Base-by-base conservation (phyloP, 2,329 filamentous ascomycete genomes). In the Metarhizium guizhouense region DNA sequence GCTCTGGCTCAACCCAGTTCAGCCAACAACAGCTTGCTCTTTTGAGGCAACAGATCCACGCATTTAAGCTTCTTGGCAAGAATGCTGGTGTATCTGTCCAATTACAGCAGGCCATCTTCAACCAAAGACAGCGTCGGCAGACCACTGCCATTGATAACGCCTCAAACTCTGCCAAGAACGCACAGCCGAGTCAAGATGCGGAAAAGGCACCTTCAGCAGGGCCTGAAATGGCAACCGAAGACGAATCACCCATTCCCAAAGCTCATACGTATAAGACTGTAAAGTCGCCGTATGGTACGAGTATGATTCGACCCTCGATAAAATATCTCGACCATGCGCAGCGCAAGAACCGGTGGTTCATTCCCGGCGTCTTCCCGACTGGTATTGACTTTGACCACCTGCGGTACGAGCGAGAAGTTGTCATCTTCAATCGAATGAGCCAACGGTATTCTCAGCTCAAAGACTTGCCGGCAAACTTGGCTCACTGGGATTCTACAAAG, bases 11-110 rank as follows among this genome's bases (percentile, higher is more conserved):
- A 25, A 79, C 79, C 52, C 84, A 84, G 58, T 92, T 96, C 68
- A 86, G 85, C 13, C 80, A 82, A 29, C 88, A 94, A 56, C 94
- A 99, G 68, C 75, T 96, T 49, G 78, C 81, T 29, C 83, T 89
- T 47, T 75, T 99, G 10, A 81, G 90, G 58, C 86, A 88, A 61
- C 94, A 99, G 69, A 96, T 97, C 52, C 80, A 87, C 63, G 92
- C 93, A 0, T 97, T 96, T 73, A 95, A 95, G 72, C 80, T 91
- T 61, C 78, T 99, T 4, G 87, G 89, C 5, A 95, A 94, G 71
- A 96, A 96, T 62, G 79, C 87, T 14, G 87, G 91, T 0, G 83
- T 97, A 3, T 90, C 93, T 1, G 72, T 82, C 34, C 80, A 83
- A 59, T 81, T 96, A 60, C 90, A 95, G 68, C 88, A 93, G 65